A percentile compares a stretch with the other conserved stretches of the same genome.
Conservation (phyloP, 2,329 filamentous ascomycete species). For the Xylariomycetidae sp. region DNA sequence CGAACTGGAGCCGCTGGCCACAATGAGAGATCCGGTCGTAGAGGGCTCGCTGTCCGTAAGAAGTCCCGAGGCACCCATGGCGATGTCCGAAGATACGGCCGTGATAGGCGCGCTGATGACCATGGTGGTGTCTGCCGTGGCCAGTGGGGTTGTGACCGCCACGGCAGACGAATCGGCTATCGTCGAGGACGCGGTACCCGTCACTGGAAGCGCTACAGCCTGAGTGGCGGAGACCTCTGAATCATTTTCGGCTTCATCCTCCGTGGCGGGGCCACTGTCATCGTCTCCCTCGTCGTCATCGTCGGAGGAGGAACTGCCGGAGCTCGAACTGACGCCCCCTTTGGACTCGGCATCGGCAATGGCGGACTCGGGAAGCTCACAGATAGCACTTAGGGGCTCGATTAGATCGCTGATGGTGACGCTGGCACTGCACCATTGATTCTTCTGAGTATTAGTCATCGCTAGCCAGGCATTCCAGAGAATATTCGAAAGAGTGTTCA, state of each 20-base stretch:
- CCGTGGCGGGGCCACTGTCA: background rate
- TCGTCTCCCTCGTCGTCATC: constrained; percentile 3
- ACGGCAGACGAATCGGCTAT: too few species aligned
- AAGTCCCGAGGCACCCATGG: too few species aligned
- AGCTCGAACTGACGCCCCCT: constrained; percentile 12
- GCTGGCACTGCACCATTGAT: constrained; percentile 29
- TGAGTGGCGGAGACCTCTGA: too few species aligned
- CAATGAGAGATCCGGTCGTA: background rate
- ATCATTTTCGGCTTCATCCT: too few species aligned
- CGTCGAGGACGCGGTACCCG: too few species aligned
- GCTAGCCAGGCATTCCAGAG: too few species aligned
- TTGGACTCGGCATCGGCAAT: constrained; percentile 27
- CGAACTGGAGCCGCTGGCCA: background rate
- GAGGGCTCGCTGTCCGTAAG: too few species aligned
- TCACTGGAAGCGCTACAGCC: too few species aligned
- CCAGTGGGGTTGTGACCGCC: too few species aligned
- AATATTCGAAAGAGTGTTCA: too few species aligned
- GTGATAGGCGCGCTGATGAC: background rate
- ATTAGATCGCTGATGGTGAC: constrained; percentile 30
- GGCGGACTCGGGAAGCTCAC: constrained; percentile 28
- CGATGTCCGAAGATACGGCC: background rate
- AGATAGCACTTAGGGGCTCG: constrained; percentile 27
- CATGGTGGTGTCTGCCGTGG: background rate
- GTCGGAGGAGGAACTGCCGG: constrained; percentile 4
- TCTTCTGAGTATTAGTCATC: too few species aligned